Evolutionary conservation across 1,284 basidiomycete genomes (phyloP), one percentile per base, ranked within the genome.

Genomic region (Rhodotorula sp.): DNA sequence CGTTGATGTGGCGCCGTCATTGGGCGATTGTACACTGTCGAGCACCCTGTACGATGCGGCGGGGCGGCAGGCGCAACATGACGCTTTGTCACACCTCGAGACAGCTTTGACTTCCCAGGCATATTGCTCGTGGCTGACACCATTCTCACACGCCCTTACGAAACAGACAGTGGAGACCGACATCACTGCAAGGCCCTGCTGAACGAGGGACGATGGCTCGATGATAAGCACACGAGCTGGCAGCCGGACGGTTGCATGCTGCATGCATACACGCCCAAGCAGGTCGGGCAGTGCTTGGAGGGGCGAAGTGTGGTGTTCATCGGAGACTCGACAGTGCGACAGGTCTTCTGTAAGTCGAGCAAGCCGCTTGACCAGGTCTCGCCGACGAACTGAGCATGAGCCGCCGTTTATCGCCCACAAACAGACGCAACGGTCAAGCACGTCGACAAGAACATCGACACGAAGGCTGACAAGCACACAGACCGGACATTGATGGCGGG

Each of bases 231-330:
- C 78, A 83, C 80, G 72, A 88, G 88, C 77, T 94, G 91, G 91
- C 91, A 94, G 79, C 91, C 91, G 9, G 86, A 91, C 74, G 91
- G 90, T 36, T 92, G 90, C 77, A 90, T 91, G 85, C 82, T 90
- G 58, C 81, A 89, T 77, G 77, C 82, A 19, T 91, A 91, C 78
- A 83, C 82, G 64, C 78, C 85, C 9, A 81, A 81, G 24, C 86
- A 90, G 67, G 82, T 84, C 47, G 78, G 82, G 24, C 76, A 79
- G 54, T 79, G 79, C 59, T 58, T 79, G 5, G 54, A 62, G 15
- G 76, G 70, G 20, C 77, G 80, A 20, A 78, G 75, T 17, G 82
- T 91, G 34, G 81, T 90, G 59, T 94, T 94, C 79, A 83, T 90
- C 52, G 92, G 92, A n/a, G 92, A 94, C 80, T 92, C 91, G 29